Percentiles rank a stretch among this genome's conserved stretches.
These are phyloP conservation scores for Toxoplasma gondii DNA, from an alignment of 169 alveolate species.

Conservation along the genomic window DNA sequence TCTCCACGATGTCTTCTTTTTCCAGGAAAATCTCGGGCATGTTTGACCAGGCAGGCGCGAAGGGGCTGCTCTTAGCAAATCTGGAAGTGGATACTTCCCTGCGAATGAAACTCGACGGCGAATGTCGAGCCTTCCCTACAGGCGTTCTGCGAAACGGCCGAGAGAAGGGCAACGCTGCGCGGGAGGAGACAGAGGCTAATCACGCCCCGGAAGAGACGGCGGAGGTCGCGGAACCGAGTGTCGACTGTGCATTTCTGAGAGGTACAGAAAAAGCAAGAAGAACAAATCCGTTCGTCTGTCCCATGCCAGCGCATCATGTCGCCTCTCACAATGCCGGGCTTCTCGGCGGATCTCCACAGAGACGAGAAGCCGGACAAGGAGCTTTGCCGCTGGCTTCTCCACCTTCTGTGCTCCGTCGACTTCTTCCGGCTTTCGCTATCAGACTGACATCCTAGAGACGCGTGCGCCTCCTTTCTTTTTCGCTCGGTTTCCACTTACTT, in stretches of 20 bases:
- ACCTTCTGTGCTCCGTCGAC: too few species aligned
- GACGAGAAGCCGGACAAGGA: too few species aligned
- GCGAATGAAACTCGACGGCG: conserved; percentile 25
- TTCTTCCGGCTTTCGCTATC: too few species aligned
- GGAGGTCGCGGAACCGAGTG: not conserved
- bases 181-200: not conserved
- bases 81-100: conserved; percentile 22
- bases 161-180: not conserved
- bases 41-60: conserved; percentile 56
- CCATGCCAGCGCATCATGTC: too few species aligned
- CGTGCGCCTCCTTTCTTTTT: too few species aligned
- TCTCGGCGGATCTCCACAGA: too few species aligned
- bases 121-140: conserved; percentile 29
- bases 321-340: too few species aligned
- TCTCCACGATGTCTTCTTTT: not conserved
- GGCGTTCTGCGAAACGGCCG: not conserved
- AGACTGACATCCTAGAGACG: too few species aligned
- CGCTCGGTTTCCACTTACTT: too few species aligned
- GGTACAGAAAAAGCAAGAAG: not conserved
- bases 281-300: too few species aligned
- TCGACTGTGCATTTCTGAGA: not conserved
- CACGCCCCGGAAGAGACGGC: not conserved
- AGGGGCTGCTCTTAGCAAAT: conserved; percentile 34
- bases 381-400: too few species aligned
- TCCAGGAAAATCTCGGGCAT: conserved; percentile 22